These are phyloP conservation scores for Colletotrichum incanum DNA, from an alignment of 2,329 filamentous ascomycete species.

Conservation along the genomic window DNA sequence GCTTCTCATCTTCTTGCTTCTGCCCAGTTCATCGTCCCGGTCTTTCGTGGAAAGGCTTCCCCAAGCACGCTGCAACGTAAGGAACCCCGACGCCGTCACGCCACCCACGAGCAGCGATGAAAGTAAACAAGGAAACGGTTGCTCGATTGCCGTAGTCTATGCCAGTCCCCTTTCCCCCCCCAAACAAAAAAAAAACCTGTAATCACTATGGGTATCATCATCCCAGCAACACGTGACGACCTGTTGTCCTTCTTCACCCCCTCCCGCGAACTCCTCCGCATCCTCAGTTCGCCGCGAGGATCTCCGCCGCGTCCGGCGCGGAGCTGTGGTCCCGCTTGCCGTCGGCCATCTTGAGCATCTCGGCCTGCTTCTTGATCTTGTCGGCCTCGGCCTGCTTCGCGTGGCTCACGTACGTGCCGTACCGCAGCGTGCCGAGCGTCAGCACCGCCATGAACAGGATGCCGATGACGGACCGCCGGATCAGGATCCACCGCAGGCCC, in stretches of 20 bases:
- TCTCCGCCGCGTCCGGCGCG: slow-evolving; percentile 69
- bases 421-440: slow-evolving; percentile 72
- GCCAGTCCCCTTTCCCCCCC: too few species aligned
- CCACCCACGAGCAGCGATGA: neutral
- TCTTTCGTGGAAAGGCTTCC: too few species aligned
- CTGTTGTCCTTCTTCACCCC: neutral
- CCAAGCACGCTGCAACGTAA: too few species aligned
- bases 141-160: neutral
- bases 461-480: slow-evolving; percentile 74
- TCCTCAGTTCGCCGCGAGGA: slow-evolving; percentile 69
- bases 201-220: slow-evolving; percentile 2
- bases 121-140: neutral
- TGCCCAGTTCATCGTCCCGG: too few species aligned
- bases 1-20: too few species aligned
- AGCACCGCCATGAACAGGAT: slow-evolving; percentile 77
- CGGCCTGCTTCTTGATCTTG: slow-evolving; percentile 59
- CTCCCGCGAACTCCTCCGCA: neutral
- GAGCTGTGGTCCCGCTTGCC: slow-evolving; percentile 63
- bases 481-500: slow-evolving; percentile 88
- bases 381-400: slow-evolving; percentile 65
- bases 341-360: slow-evolving; percentile 59
- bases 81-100: too few species aligned
- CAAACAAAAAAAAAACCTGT: too few species aligned
- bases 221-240: neutral
- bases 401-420: slow-evolving; percentile 70